Evolutionary conservation across 257 asterid genomes (phyloP), one percentile per base, ranked within the genome.

Genomic region (Catharanthus roseus): DNA sequence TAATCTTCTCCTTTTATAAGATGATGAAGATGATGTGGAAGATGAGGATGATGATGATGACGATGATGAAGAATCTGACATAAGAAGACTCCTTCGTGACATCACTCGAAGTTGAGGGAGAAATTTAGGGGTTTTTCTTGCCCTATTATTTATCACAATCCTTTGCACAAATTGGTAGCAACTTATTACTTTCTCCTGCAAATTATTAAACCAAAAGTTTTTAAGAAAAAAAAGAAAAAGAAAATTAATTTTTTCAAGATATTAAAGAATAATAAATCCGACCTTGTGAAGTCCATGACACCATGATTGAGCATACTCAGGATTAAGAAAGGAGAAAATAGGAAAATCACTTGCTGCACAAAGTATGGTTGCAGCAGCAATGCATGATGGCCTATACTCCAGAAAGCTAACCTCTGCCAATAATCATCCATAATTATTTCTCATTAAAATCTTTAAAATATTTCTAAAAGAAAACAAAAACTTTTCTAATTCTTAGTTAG

Each of bases 251-350:
- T 8, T 5, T 50, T 47, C 26, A 19, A 18, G 3, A 67, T 34
- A 41, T 44, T 8, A 44, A 44, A 11, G n/a, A 61, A 5, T 62
- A 47, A 7, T 13, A 62, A 5, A 56, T 78, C 68, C 74, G 84
- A 95, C 99, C 72, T 82, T 87, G 75, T 70, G 85, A 56, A 95
- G 97, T 64, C 99, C 97, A 75, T 81, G 81, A 56, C 90, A 86
- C 99, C 99, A 95, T 70, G 95, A 86, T 65, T 88, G 93, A 65
- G 96, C 97, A 64, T 88, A 90, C 71, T 90, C 89, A 72, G 88
- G 87, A 61, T 85, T 89, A 23, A 90, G 82, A 72, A 81, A 75
- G 75, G 91, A 85, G 86, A 90, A 87, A 39, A 81, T 81, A 0
- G 97, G 97, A 45, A 90, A 78, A 60, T 90, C 95, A 73, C 87